Base-by-base conservation (phyloP, 1,139 yeast genomes). In the Debaryomyces nepalensis region DNA sequence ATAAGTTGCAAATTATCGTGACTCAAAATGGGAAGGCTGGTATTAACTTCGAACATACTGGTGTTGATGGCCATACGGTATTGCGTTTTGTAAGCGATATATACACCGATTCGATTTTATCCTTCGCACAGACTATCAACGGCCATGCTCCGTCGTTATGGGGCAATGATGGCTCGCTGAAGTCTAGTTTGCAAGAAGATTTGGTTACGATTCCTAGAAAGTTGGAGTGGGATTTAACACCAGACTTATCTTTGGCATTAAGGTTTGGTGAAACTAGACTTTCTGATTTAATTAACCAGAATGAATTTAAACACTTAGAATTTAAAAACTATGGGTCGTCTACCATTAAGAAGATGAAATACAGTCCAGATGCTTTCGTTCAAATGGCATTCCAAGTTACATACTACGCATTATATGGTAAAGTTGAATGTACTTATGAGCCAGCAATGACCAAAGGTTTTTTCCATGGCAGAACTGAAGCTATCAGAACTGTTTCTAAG, bases 381-480 rank as follows among this genome's bases (percentile, higher is more conserved):
- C 97, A 90, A 64, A 89, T 90, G 95, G 87, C 91, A 14, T 89
- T 89, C 73, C 97, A 90, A 64, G 89, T 95, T 4, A 89, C 96
- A 8, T 90, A 89, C 64, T 90, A 88, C 59, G 95, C 96, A 0
- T 75, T 90, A 40, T 90, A 90, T 60, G 97, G 97, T 35, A 87
- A 87, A 58, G 95, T 89, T 32, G 97, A 89, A 61, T 87, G 95
- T 53, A 88, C 96, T 10, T 90, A 90, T 63, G 97, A 90, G 66
- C 97, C 97, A 3, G 96, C 96, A 9, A 90, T 90, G 97, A 90
- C 97, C 2, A 90, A 90, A 62, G 73, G 73, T 45, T 90, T 83
- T 58, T 77, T 84, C 51, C 96, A 90, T 60, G 97, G 97, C 11
- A 77, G 97, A 59, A 90, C 97, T 0, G 97, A 90, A 64, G 96